Evolutionary conservation across 192 early-diverging fungal species (phyloP).

Genomic region (Coemansia sp.): DNA sequence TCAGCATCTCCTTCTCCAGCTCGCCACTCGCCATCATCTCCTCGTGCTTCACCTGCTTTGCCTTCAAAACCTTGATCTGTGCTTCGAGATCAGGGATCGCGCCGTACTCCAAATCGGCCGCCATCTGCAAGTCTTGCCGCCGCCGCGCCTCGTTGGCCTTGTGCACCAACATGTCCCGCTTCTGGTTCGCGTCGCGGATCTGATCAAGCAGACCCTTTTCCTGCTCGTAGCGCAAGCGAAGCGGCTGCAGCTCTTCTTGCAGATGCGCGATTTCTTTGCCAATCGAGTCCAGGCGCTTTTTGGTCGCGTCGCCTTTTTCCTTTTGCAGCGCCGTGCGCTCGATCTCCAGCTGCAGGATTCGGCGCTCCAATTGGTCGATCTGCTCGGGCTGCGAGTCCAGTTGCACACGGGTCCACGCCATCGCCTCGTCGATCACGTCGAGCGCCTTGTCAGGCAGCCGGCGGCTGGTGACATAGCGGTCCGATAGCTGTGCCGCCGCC

Average conservation of each 20-base stretch:
- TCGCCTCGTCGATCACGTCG: constrained; percentile 92
- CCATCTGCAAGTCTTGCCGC: constrained; percentile 76
- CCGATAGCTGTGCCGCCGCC: constrained; percentile 67
- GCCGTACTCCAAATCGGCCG: constrained; percentile 92
- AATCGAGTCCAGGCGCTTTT: constrained; percentile 75
- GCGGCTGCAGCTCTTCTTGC: constrained; percentile 83
- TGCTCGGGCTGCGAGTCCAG: constrained; percentile 95
- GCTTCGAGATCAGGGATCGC: constrained; percentile 89
- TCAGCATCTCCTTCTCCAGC: constrained; percentile 63
- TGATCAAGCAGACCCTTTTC: constrained; percentile 89
- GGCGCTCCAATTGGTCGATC: constrained; percentile 94
- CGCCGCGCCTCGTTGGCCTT: constrained; percentile 87
- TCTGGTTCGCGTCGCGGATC: constrained; percentile 80
- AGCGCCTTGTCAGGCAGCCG: constrained; percentile 81
- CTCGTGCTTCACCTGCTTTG: constrained; percentile 65
- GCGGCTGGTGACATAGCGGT: constrained; percentile 77
- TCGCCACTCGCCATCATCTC: constrained; percentile 57
- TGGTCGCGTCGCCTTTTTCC: constrained; percentile 86
- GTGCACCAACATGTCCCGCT: constrained; percentile 81
- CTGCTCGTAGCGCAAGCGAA: constrained; percentile 80
- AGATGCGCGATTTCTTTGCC: constrained; percentile 80
- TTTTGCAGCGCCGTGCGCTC: constrained; percentile 91
- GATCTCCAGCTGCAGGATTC: constrained; percentile 89
- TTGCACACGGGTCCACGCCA: constrained; percentile 93
- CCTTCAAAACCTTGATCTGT: constrained; percentile 70